Evolutionary conservation across 441 rosid species (phyloP).

Genomic region (Daphne laureola): DNA sequence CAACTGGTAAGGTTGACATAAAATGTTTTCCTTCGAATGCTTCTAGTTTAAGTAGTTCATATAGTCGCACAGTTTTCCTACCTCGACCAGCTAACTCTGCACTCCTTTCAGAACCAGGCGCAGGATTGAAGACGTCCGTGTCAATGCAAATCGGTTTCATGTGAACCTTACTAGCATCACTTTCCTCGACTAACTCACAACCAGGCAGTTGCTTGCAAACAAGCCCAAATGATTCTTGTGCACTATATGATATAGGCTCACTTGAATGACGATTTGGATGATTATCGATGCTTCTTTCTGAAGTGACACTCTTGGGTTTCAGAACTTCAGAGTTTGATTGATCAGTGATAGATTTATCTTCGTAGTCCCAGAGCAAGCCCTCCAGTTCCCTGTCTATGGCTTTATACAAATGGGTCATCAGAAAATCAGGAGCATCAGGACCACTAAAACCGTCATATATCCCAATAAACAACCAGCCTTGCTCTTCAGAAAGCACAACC

Average conservation of each 20-base stretch:
- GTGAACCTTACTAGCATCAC: conserved; percentile 23
- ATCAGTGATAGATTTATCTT: conserved; percentile 41
- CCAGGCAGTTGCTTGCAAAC: conserved; percentile 27
- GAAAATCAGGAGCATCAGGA: conserved; percentile 95
- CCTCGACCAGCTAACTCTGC: conserved; percentile 47
- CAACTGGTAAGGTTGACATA: conserved; percentile 17
- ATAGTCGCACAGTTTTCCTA: conserved; percentile 73
- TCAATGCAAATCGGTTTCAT: conserved; percentile 19
- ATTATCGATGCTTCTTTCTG: conserved; percentile 21
- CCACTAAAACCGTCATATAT: conserved; percentile 98
- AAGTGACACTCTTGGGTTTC: conserved; percentile 18
- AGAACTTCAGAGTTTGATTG: conserved; percentile 24
- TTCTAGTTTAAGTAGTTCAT: conserved; percentile 86
- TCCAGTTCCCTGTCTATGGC: conserved; percentile 88
- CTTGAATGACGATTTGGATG: conserved; percentile 22
- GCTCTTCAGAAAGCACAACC: conserved; percentile 93
- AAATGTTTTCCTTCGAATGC: conserved; percentile 37
- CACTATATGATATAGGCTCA: conserved; percentile 26
- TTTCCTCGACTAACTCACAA: conserved; percentile 46
- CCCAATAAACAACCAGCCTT: conserved; percentile 91
- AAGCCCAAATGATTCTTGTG: conserved; percentile 24
- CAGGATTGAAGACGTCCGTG: conserved; percentile 21
- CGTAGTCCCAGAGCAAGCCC: conserved; percentile 89
- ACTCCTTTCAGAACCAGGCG: conserved; percentile 25
- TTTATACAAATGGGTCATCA: conserved; percentile 80